These are phyloP conservation scores for Mycosphaerelloides madeirae DNA, from an alignment of 2,329 filamentous ascomycete genomes.

Conservation along the genomic window DNA sequence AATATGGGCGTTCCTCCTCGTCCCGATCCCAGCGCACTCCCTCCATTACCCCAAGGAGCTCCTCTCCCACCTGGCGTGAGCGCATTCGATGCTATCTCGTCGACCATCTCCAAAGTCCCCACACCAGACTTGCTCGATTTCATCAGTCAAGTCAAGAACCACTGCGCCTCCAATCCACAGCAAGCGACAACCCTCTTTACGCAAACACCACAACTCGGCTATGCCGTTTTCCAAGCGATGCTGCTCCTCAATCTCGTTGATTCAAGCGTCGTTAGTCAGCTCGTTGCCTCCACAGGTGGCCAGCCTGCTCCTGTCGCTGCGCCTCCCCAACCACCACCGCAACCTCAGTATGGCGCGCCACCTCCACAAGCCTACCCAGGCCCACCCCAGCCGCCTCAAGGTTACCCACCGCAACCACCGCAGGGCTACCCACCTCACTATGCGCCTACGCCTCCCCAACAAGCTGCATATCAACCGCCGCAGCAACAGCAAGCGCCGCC, in stretches of 20 bases:
- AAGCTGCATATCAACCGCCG: constrained; percentile 33
- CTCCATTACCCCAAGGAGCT: constrained; percentile 76
- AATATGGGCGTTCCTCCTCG: constrained; percentile 35
- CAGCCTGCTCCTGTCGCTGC: constrained; percentile 31
- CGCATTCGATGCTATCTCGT: constrained; percentile 85
- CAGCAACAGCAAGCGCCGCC: constrained; percentile 40
- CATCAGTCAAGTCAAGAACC: constrained; percentile 85
- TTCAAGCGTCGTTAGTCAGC: constrained; percentile 71
- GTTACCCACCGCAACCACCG: constrained; percentile 25
- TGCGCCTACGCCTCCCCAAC: constrained; percentile 42
- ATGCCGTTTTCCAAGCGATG: constrained; percentile 90
- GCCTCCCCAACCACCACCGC: constrained; percentile 20
- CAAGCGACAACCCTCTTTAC: constrained; percentile 81
- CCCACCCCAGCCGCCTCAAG: constrained; percentile 18
- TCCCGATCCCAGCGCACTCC: constrained; percentile 54
- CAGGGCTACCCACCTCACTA: constrained; percentile 33
- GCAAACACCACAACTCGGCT: constrained; percentile 86
- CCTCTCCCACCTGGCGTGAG: constrained; percentile 78
- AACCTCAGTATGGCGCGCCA: constrained; percentile 27
- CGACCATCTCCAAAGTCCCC: constrained; percentile 80
- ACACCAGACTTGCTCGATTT: constrained; percentile 89
- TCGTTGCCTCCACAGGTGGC: constrained; percentile 50
- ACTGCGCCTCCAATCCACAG: constrained; percentile 74
- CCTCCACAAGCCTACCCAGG: constrained; percentile 29
- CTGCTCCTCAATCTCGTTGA: constrained; percentile 91